Evolutionary conservation across 164 flowering plant genomes (phyloP).

Genomic region (Berberis thunbergii): DNA sequence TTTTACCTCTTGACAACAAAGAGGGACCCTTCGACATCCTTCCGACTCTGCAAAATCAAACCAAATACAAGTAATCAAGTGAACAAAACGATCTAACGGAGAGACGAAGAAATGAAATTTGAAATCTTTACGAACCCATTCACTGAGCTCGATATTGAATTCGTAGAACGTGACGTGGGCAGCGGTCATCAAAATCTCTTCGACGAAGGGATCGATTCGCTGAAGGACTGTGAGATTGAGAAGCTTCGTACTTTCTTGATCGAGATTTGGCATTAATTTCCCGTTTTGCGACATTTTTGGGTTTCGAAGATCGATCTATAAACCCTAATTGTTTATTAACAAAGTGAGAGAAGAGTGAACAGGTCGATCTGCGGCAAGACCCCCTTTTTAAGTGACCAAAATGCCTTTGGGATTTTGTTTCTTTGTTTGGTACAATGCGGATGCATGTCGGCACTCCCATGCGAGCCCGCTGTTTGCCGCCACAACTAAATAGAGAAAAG

Average conservation of each 20-base stretch:
- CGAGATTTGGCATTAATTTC: neutral
- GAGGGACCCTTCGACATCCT: constrained; percentile 93
- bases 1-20: constrained; percentile 89
- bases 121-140: constrained; percentile 49
- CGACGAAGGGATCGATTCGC: constrained; percentile 74
- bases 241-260: constrained; percentile 47
- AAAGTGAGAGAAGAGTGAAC: neutral
- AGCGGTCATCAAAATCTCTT: constrained; percentile 83
- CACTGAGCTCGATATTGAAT: constrained; percentile 71
- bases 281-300: neutral
- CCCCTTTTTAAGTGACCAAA: neutral
- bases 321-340: neutral
- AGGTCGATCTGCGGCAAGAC: neutral
- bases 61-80: neutral
- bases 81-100: neutral
- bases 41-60: constrained; percentile 62
- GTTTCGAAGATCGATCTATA: neutral
- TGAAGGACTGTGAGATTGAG: constrained; percentile 93
- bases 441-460: too few relatives aligned
- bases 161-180: constrained; percentile 90
- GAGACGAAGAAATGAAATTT: neutral
- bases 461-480: too few relatives aligned
- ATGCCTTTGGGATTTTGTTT: neutral
- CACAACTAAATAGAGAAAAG: too few relatives aligned
- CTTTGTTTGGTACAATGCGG: neutral